Percentiles rank a stretch among this genome's conserved stretches.
phyloP scores from a whole-genome alignment of 768 basidiomycete genomes.

The Pisolithus sp. region DNA sequence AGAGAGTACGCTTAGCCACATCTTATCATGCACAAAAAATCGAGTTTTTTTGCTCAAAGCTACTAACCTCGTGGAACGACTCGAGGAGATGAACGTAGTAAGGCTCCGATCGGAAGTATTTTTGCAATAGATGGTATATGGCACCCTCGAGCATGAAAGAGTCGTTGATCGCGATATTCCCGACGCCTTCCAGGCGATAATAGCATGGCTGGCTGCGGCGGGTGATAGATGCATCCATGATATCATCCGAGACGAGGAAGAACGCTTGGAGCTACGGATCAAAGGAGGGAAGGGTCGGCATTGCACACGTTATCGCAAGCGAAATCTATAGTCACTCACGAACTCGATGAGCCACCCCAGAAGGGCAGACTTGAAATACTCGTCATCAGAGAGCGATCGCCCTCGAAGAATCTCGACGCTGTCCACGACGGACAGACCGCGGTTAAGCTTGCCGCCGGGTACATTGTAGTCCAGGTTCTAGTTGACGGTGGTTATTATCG shows the following conservation, averaged over 20 bases:
- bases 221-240: conserved; percentile 94
- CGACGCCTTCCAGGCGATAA: conserved; percentile 60
- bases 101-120: conserved; percentile 70
- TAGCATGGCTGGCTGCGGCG: conserved; percentile 94
- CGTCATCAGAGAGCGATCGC: conserved; percentile 61
- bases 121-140: conserved; percentile 87
- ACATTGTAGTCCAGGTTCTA: conserved; percentile 90
- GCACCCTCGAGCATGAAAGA: conserved; percentile 93
- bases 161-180: conserved; percentile 91
- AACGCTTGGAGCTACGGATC: conserved; percentile 81
- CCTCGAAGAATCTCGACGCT: conserved; percentile 85
- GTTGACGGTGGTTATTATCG: background rate
- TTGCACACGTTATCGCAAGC: no score
- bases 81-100: conserved; percentile 91
- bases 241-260: conserved; percentile 95
- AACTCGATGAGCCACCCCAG: conserved; percentile 96
- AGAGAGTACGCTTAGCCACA: background rate
- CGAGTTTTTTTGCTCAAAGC: background rate
- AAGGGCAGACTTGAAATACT: conserved; percentile 83
- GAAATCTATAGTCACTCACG: conserved; percentile 42
- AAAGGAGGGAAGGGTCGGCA: no score
- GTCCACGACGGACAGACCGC: conserved; percentile 94
- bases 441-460: conserved; percentile 94
- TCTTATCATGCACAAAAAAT: background rate
- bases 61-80: conserved; percentile 75